Conservation (phyloP, 768 basidiomycete genomes). For the Phanerochaete carnosa region DNA sequence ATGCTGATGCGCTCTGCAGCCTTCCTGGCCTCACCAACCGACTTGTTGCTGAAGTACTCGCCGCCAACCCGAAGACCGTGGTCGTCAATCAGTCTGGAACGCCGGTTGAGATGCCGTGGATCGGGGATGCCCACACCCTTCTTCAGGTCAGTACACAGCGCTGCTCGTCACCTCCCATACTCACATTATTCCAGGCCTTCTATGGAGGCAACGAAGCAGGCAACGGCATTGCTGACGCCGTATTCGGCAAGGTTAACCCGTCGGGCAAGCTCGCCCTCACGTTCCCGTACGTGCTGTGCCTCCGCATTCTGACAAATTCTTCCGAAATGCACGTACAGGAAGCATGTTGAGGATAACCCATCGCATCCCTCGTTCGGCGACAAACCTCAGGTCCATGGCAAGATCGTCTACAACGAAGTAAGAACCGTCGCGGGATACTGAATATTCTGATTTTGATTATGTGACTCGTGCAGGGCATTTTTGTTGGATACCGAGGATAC, state of each 20-base stretch:
- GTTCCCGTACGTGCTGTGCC: slow-evolving; percentile 39
- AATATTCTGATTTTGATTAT: slow-evolving; percentile 7
- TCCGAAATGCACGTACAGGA: slow-evolving; percentile 25
- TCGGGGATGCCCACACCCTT: slow-evolving; percentile 34
- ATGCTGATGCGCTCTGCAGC: slow-evolving; percentile 19
- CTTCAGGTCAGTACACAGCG: slow-evolving; percentile 33
- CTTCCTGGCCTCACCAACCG: slow-evolving; percentile 50
- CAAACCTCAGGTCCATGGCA: slow-evolving; percentile 40
- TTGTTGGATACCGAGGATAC: slow-evolving; percentile 52
- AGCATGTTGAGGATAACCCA: slow-evolving; percentile 50
- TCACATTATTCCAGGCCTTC: slow-evolving; percentile 35
- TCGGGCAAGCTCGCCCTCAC: slow-evolving; percentile 54
- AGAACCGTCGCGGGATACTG: slow-evolving; percentile 25
- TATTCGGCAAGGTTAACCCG: slow-evolving; percentile 61
- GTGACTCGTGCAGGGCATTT: slow-evolving; percentile 40
- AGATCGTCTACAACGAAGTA: slow-evolving; percentile 46
- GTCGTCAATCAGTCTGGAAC: slow-evolving; percentile 57
- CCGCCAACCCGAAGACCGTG: slow-evolving; percentile 51
- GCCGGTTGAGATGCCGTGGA: slow-evolving; percentile 55
- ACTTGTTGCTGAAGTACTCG: slow-evolving; percentile 45
- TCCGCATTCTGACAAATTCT: background rate
- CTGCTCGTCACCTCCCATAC: slow-evolving; percentile 9
- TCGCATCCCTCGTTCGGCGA: slow-evolving; percentile 42
- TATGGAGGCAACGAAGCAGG: slow-evolving; percentile 56
- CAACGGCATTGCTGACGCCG: slow-evolving; percentile 53